These are phyloP conservation scores for Lactarius psammicola DNA, from an alignment of 768 basidiomycete genomes.

Conservation along the genomic window DNA sequence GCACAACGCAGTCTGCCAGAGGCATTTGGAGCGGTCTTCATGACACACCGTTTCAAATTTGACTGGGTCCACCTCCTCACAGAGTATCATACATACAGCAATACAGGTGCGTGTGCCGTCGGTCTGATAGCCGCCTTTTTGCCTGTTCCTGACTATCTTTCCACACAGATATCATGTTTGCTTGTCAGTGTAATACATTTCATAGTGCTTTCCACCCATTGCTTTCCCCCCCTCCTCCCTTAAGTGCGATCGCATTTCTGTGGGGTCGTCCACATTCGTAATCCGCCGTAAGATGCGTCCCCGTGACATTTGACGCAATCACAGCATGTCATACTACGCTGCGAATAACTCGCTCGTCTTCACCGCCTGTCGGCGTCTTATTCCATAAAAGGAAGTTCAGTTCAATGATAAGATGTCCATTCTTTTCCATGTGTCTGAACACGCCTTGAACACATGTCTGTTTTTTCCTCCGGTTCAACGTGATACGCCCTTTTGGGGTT, in stretches of 20 bases:
- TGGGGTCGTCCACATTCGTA: constrained; percentile 11
- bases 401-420: constrained; percentile 23
- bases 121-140: not conserved
- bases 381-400: constrained; percentile 19
- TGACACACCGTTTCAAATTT: constrained; percentile 61
- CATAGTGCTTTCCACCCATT: not conserved
- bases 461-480: constrained; percentile 12
- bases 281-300: constrained; percentile 11
- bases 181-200: constrained; percentile 3
- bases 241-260: not conserved
- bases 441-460: constrained; percentile 26
- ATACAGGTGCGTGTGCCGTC: constrained; percentile 11
- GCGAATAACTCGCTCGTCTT: not conserved
- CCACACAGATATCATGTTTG: constrained; percentile 3
- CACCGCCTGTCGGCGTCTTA: constrained; percentile 13
- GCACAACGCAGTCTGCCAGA: constrained; percentile 73
- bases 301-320: constrained; percentile 27
- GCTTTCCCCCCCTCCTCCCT: not conserved
- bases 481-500: constrained; percentile 12
- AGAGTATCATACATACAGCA: constrained; percentile 11
- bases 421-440: constrained; percentile 18
- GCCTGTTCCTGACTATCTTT: not conserved
- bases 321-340: constrained; percentile 19
- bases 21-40: constrained; percentile 92
- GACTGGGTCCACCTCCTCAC: constrained; percentile 19